These are phyloP conservation scores for Herpetomonas samuelpessoai DNA, from an alignment of 208 protist genomes.

Conservation along the genomic window DNA sequence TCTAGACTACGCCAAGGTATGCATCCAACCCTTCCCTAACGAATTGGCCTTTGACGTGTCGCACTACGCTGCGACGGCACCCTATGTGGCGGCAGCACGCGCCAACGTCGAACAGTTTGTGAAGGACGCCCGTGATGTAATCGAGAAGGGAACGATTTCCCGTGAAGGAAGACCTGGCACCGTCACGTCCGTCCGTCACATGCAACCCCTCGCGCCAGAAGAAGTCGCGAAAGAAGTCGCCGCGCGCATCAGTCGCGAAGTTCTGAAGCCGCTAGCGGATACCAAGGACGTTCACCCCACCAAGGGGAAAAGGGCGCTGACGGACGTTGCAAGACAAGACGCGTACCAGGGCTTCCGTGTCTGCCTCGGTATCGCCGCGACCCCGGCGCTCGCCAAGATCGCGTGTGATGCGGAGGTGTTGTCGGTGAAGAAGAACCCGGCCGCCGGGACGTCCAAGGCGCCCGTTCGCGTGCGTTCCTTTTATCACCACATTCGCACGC, in stretches of 20 bases:
- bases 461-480: conserved; percentile 53
- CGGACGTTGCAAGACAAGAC: not conserved
- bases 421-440: conserved; percentile 7
- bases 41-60: conserved; percentile 55
- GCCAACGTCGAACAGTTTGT: conserved; percentile 32
- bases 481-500: conserved; percentile 29
- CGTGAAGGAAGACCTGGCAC: conserved; percentile 19
- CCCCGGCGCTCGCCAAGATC: conserved; percentile 75
- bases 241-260: conserved; percentile 27
- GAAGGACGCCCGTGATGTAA: conserved; percentile 18
- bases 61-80: conserved; percentile 35
- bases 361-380: conserved; percentile 65
- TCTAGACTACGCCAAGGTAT: conserved; percentile 27
- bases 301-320: no score
- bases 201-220: conserved; percentile 29
- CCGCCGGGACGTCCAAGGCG: not conserved
- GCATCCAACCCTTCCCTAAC: conserved; percentile 31
- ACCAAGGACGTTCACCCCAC: not conserved
- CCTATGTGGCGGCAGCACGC: conserved; percentile 20
- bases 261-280: conserved; percentile 10
- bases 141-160: conserved; percentile 12
- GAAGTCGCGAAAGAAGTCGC: conserved; percentile 37
- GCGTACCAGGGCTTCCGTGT: conserved; percentile 18
- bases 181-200: conserved; percentile 8
- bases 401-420: conserved; percentile 66